Percentiles rank a stretch among this genome's conserved stretches.
These are phyloP conservation scores for Artemisia annua DNA, from an alignment of 129 eudicot species.

Conservation along the genomic window DNA sequence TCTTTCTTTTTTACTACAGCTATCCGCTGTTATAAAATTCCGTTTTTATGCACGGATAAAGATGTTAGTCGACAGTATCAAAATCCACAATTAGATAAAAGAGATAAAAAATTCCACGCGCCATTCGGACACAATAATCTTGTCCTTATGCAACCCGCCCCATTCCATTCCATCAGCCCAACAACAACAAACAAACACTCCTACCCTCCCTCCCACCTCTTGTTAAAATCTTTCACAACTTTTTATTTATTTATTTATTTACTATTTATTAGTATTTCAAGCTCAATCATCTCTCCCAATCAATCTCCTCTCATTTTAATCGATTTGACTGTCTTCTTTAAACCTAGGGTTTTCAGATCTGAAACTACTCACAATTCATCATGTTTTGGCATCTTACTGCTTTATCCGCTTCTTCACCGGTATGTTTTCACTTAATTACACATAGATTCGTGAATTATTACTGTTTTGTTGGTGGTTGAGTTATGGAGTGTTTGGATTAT, in stretches of 20 bases:
- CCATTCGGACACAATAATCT: not conserved
- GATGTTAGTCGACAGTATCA: too few relatives aligned
- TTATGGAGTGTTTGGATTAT: too few relatives aligned
- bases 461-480: too few relatives aligned
- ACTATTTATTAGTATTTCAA: too few relatives aligned
- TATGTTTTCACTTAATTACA: conserved; percentile 19
- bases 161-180: not conserved
- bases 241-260: conserved; percentile 10
- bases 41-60: too few relatives aligned
- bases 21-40: too few relatives aligned
- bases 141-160: conserved; percentile 30
- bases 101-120: not conserved
- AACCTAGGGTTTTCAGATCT: conserved; percentile 57
- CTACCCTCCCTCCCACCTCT: conserved; percentile 9
- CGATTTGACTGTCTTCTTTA: conserved; percentile 25
- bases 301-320: conserved; percentile 24
- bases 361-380: conserved; percentile 22
- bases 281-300: not conserved
- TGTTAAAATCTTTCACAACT: conserved; percentile 9
- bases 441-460: too few relatives aligned
- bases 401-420: conserved; percentile 76
- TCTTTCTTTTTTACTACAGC: too few relatives aligned
- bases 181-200: not conserved
- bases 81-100: too few relatives aligned
- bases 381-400: conserved; percentile 87